phyloP scores from a whole-genome alignment of 345 rosid species.

The Geranium rotundifolium region DNA sequence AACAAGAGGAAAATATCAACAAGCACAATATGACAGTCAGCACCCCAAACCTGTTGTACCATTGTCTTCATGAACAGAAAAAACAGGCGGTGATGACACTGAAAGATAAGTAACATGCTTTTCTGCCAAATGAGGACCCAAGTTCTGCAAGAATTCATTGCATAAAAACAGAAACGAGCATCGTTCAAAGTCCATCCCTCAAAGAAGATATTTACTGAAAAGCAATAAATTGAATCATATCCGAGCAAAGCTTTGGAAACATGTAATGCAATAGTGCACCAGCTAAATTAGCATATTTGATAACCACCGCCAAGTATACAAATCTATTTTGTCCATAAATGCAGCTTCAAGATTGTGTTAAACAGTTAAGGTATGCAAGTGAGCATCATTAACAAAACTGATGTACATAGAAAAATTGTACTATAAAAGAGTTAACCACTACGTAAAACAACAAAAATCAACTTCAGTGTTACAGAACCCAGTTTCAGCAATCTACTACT shows the following conservation, averaged over 20 bases:
- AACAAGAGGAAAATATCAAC: neutral
- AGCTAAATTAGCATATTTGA: too few relatives aligned
- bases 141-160: conserved; percentile 29
- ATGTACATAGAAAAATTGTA: too few relatives aligned
- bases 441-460: too few relatives aligned
- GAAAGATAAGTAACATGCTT: conserved; percentile 29
- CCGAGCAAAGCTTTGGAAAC: neutral
- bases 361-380: too few relatives aligned
- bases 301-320: too few relatives aligned
- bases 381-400: too few relatives aligned
- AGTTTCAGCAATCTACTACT: neutral
- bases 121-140: conserved; percentile 39
- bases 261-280: neutral
- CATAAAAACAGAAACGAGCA: neutral
- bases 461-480: neutral
- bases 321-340: too few relatives aligned
- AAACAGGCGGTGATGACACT: conserved; percentile 62
- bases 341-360: too few relatives aligned
- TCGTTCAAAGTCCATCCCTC: neutral
- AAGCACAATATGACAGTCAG: neutral
- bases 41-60: conserved; percentile 23
- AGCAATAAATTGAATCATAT: conserved; percentile 1
- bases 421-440: too few relatives aligned
- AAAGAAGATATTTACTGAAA: neutral
- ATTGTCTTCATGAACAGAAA: conserved; percentile 21